These are phyloP conservation scores for Ceratobasidium sp. DNA, from an alignment of 1,284 basidiomycete genomes.

Conservation along the genomic window DNA sequence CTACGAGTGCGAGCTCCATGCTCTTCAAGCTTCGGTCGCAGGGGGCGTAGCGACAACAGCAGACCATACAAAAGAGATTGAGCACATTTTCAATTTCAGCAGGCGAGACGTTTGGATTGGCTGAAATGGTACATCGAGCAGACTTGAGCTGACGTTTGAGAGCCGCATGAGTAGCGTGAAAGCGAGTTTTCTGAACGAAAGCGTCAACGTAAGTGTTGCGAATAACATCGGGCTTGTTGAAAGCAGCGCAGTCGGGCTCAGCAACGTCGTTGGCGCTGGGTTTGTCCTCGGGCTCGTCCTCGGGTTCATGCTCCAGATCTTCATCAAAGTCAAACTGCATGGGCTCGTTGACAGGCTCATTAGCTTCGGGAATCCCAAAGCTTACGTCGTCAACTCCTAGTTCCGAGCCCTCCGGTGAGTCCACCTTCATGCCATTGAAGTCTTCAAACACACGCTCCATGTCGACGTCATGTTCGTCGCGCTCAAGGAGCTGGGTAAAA, in stretches of 20 bases:
- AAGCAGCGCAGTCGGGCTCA: conserved; percentile 11
- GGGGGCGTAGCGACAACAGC: too few relatives aligned
- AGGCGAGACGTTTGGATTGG: not conserved
- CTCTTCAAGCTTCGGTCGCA: too few relatives aligned
- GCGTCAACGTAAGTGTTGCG: conserved; percentile 22
- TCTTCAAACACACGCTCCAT: not conserved
- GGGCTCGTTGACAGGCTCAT: too few relatives aligned
- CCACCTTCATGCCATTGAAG: not conserved
- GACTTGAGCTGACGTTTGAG: conserved; percentile 16
- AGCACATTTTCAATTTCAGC: not conserved
- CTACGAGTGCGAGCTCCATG: too few relatives aligned
- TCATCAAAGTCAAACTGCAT: too few relatives aligned
- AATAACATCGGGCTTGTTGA: conserved; percentile 7
- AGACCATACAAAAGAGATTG: too few relatives aligned
- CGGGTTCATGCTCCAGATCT: too few relatives aligned
- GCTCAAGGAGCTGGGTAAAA: not conserved
- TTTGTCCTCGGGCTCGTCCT: too few relatives aligned
- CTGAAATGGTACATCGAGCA: not conserved
- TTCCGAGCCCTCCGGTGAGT: not conserved
- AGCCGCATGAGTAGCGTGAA: conserved; percentile 8
- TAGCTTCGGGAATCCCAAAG: too few relatives aligned
- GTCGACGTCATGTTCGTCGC: not conserved
- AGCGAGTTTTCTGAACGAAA: conserved; percentile 19
- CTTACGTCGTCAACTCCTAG: not conserved
- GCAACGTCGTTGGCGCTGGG: too few relatives aligned